Conservation (phyloP, 2,329 filamentous ascomycete species). For the Trichoderma sp. region DNA sequence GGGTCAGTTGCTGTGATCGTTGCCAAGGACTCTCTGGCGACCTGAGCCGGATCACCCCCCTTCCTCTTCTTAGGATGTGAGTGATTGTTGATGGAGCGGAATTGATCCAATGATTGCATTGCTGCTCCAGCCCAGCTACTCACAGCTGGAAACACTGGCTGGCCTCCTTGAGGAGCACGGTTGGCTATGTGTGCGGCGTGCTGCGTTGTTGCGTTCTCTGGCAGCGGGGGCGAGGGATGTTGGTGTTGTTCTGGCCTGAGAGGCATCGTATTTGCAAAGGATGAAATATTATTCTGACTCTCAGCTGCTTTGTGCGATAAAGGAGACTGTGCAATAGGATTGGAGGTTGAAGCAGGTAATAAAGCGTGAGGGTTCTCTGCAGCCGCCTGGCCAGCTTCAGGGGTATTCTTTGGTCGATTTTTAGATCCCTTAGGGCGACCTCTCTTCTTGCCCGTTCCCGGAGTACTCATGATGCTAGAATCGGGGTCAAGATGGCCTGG, state of each 20-base stretch:
- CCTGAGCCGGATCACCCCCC: constrained; percentile 10
- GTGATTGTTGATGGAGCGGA: constrained; percentile 11
- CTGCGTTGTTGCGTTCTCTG: neutral
- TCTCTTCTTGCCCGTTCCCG: constrained; percentile 35
- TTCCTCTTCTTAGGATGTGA: constrained; percentile 14
- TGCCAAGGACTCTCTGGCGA: constrained; percentile 5
- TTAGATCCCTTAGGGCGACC: constrained; percentile 51
- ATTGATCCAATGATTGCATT: constrained; percentile 20
- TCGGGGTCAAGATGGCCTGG: constrained; percentile 22
- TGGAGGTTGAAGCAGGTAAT: neutral
- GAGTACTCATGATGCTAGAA: constrained; percentile 29
- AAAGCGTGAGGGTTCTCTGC: neutral
- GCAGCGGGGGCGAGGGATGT: constrained; percentile 1
- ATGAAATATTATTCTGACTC: constrained; percentile 11
- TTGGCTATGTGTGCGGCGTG: neutral
- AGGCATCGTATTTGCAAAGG: constrained; percentile 11
- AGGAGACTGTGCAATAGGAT: constrained; percentile 24
- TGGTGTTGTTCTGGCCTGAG: constrained; percentile 18
- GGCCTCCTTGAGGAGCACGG: neutral
- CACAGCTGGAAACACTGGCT: neutral
- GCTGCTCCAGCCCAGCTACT: constrained; percentile 12
- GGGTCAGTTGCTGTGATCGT: neutral
- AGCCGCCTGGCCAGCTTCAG: constrained; percentile 19
- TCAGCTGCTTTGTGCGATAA: constrained; percentile 27
- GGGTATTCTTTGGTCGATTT: constrained; percentile 41